These are phyloP conservation scores for Lasiodiplodia sp. DNA, from an alignment of 2,329 filamentous ascomycete genomes.

Conservation along the genomic window DNA sequence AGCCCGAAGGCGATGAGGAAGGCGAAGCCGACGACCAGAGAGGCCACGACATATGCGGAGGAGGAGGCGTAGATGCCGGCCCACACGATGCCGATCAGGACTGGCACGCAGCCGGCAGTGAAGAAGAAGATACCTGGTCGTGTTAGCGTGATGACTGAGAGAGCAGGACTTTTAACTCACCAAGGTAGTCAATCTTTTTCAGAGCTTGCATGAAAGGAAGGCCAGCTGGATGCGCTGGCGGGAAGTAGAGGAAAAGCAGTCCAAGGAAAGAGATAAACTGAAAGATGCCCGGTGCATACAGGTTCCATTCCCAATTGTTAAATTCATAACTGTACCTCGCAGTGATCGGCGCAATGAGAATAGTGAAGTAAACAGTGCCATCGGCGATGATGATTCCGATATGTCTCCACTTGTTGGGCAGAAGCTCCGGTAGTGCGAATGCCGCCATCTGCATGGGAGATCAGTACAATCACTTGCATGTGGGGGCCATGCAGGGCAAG, in stretches of 20 bases:
- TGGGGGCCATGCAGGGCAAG: neutral
- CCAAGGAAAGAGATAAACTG: slow-evolving; percentile 55
- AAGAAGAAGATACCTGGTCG: slow-evolving; percentile 36
- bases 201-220: slow-evolving; percentile 37
- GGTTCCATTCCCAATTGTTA: slow-evolving; percentile 55
- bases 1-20: slow-evolving; percentile 40
- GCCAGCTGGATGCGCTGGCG: slow-evolving; percentile 49
- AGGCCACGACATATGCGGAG: slow-evolving; percentile 41
- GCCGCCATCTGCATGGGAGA: slow-evolving; percentile 44
- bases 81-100: slow-evolving; percentile 46
- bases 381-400: slow-evolving; percentile 53
- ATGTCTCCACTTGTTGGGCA: slow-evolving; percentile 59
- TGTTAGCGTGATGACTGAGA: no score
- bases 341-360: slow-evolving; percentile 56
- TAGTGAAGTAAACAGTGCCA: slow-evolving; percentile 51
- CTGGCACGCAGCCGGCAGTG: slow-evolving; percentile 37
- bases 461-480: slow-evolving; percentile 8
- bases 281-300: slow-evolving; percentile 53
- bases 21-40: slow-evolving; percentile 42
- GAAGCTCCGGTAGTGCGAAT: slow-evolving; percentile 56
- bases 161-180: slow-evolving; percentile 27
- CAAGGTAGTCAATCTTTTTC: slow-evolving; percentile 43
- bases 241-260: slow-evolving; percentile 51
- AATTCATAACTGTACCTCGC: slow-evolving; percentile 51
- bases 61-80: slow-evolving; percentile 37